Conservation (phyloP, 306 rosid genomes). For the Cotoneaster glaucophyllus region DNA sequence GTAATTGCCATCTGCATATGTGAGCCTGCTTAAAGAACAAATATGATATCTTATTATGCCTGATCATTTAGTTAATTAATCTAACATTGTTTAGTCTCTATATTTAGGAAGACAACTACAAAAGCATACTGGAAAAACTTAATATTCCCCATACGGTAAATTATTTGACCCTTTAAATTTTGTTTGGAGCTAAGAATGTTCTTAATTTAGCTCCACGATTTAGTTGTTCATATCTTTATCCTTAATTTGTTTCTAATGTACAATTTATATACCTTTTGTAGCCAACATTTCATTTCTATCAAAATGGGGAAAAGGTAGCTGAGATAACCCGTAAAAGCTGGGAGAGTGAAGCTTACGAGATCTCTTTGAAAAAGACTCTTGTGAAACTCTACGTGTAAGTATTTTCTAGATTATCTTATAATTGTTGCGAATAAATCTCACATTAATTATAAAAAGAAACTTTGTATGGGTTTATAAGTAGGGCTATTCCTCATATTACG, state of each 20-base stretch:
- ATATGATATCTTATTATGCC: too few relatives aligned
- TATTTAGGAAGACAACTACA: neutral
- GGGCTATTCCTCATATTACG: fast-evolving
- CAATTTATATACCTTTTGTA: too few relatives aligned
- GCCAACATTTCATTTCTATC: neutral
- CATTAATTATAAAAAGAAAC: too few relatives aligned
- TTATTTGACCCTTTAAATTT: neutral
- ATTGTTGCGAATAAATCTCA: too few relatives aligned
- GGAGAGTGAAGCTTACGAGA: neutral
- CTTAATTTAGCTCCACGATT: neutral
- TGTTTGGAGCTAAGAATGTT: neutral
- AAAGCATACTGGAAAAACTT: neutral
- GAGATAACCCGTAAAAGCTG: neutral
- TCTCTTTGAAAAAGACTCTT: neutral
- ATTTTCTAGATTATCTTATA: too few relatives aligned
- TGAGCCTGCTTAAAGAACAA: too few relatives aligned
- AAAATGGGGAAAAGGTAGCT: neutral
- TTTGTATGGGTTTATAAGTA: too few relatives aligned
- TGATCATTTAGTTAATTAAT: neutral
- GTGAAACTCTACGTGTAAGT: neutral
- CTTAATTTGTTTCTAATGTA: neutral
- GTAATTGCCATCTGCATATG: too few relatives aligned
- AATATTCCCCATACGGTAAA: neutral
- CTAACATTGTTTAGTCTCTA: neutral
- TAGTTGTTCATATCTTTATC: neutral